Base-by-base conservation (phyloP, 306 rosid genomes). In the Hylodesmum podocarpum region DNA sequence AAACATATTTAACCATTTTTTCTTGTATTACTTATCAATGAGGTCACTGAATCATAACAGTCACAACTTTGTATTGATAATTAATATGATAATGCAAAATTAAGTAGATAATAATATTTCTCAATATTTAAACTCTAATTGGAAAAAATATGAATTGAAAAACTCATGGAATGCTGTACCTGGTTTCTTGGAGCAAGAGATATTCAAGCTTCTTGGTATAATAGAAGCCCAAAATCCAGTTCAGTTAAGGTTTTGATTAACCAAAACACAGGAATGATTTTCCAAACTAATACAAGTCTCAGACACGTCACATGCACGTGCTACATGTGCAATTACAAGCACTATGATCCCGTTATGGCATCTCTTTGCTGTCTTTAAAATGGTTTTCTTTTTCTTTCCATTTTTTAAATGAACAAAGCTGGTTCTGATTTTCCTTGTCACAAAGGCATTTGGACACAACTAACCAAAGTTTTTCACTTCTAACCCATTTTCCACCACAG, bases 321-420 rank as follows among this genome's bases (percentile, higher is more conserved):
- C 70, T 74, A 79, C 93, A 90, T 89, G 94, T 87, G 96, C 88
- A 85, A 78, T 66, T 76, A 75, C 82, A 77, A 75, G 75, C 76
- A 72, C 54, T 21, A 70, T 63, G 85, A 84, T 88, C 84, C 72
- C 87, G 39, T 70, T 51, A 68, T 15, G 70, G 80, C 84, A 72
- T 84, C 86, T 76, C 66, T 66, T 65, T 9, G 68, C 77, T 66
- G 79, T 61, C 63, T 67, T 13, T 65, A 77, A 67, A 61, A 68
- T 77, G 75, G 41, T 62, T 72, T 81, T 74, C 53, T 43, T 86
- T 74, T 78, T 21, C 67, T 59, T 73, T 75, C 24, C n/a, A 49
- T 53, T 69, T 72, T 85, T 75, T 73, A 73, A 75, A 39, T 62
- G 69, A 61, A 53, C 51, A 86, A 82, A 86, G 75, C 76, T 87